A percentile compares a stretch with the other conserved stretches of the same genome.
Evolutionary conservation across 2,329 filamentous ascomycete genomes (phyloP).

Genomic region (Trichoderma semiorbis): DNA sequence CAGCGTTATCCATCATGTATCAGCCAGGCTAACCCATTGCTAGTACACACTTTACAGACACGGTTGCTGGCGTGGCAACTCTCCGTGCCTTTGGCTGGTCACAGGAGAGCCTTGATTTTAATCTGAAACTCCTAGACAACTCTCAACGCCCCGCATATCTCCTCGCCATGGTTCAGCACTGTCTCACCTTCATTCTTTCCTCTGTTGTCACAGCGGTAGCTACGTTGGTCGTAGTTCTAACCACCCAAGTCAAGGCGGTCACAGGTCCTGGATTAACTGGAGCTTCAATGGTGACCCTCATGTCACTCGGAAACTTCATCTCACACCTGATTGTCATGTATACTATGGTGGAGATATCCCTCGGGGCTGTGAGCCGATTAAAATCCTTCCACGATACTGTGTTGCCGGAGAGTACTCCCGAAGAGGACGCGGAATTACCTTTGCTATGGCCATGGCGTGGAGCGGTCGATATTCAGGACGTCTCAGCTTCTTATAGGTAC

Average conservation of each 20-base stretch:
- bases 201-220: conserved; percentile 13
- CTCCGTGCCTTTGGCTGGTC: conserved; percentile 21
- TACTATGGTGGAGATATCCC: conserved; percentile 13
- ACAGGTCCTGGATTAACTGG: background rate
- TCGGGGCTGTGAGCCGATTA: conserved; percentile 7
- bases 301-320: conserved; percentile 2
- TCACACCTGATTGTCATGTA: conserved; percentile 2
- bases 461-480: conserved; percentile 28
- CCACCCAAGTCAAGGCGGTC: conserved; percentile 4
- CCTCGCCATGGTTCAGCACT: conserved; percentile 19
- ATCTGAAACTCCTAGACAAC: conserved; percentile 8
- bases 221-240: conserved; percentile 15
- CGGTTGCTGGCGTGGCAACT: conserved; percentile 13
- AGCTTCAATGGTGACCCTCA: conserved; percentile 1
- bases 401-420: background rate
- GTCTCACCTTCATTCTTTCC: conserved; percentile 17
- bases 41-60: conserved; percentile 19
- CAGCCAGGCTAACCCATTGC: background rate
- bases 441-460: conserved; percentile 33
- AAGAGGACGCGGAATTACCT: background rate
- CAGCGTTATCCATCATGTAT: background rate
- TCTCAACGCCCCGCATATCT: conserved; percentile 21
- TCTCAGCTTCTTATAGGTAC: conserved; percentile 35
- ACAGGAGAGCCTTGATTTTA: background rate
- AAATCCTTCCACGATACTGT: conserved; percentile 26